Conservation (phyloP, 768 basidiomycete species). For the Naganishia vishniacii region DNA sequence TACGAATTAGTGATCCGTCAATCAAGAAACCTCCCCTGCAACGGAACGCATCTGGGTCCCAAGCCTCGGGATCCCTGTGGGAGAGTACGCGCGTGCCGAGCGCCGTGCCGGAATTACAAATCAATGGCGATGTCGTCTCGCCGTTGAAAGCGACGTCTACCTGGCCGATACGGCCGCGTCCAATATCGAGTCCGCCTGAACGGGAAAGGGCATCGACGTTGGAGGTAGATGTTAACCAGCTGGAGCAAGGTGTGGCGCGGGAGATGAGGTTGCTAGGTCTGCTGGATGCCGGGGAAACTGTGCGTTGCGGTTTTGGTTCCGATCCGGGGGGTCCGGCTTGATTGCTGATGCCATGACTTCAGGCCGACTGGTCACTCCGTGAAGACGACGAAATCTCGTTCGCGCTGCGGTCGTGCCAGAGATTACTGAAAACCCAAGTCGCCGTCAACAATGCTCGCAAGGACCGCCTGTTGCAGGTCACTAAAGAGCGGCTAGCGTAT, state of each 20-base stretch:
- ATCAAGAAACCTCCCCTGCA: background rate
- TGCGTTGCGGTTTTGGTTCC: constrained; percentile 44
- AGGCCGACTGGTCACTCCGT: constrained; percentile 52
- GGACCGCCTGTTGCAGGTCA: constrained; percentile 64
- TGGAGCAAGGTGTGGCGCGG: constrained; percentile 51
- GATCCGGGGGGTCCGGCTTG: no score
- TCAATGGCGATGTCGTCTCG: constrained; percentile 5
- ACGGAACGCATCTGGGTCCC: no score
- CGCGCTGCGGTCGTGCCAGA: constrained; percentile 80
- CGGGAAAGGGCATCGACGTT: constrained; percentile 52
- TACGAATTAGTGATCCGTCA: background rate
- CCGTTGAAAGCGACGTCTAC: background rate
- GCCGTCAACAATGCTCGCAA: constrained; percentile 79
- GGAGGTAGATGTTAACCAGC: constrained; percentile 55
- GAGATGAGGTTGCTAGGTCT: constrained; percentile 51
- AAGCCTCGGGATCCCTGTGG: no score
- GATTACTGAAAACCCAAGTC: constrained; percentile 68
- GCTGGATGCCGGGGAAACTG: constrained; percentile 55
- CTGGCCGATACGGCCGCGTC: constrained; percentile 28
- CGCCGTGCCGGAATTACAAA: constrained; percentile 2
- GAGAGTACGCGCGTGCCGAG: no score
- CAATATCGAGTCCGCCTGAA: constrained; percentile 19
- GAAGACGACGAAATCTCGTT: constrained; percentile 85
- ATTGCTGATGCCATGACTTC: background rate
- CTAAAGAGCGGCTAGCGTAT: constrained; percentile 79